Evolutionary conservation across 2,329 filamentous ascomycete species (phyloP), one percentile per base, ranked within the genome.

Genomic region (Gnomoniopsis sp.): DNA sequence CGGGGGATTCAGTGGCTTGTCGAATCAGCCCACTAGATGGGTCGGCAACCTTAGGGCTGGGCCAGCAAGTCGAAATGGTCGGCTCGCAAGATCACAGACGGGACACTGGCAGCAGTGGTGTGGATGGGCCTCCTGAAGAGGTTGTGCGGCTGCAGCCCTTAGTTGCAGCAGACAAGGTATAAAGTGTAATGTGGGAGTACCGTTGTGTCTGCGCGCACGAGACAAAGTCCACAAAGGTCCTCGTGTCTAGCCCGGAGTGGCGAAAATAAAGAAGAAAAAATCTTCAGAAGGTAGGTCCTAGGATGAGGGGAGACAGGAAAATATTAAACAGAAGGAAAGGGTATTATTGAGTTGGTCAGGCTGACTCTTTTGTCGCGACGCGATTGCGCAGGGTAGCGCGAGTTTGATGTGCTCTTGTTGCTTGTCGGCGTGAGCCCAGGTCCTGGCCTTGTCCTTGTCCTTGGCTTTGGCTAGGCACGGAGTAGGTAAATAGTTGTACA

Each of bases 301-400:
- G 14, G 14, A 43, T 17, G 17, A 38, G n/a, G 46, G 3, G 26
- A 46, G 17, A 44, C 33, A 38, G 36, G 15, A 43, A n/a, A 53
- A 54, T 30, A 41, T 14, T 12, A 7, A 47, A 47, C 8, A 23
- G 23, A 44, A 33, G 30, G 7, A 49, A 14, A 36, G 7, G 48
- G 41, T 14, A 38, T 46, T 19, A 19, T 46, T 41, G 38, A 52
- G 53, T 22, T 30, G 26, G 26, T 44, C 14, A 36, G 36, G 47
- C 43, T 61, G 59, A 46, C 44, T 56, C 59, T 56, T 61, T 54
- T 61, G 59, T 61, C 59, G 56, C 59, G 59, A 59, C 56, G 59
- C 50, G 58, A 59, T 61, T 59, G 59, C 59, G 59, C 49, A 61
- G 30, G 49, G 41, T 56, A 53, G 54, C 55, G 49, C 38, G 58